Base-by-base conservation (phyloP, 352 stramenopile species). In the Blastocystis sp. region DNA sequence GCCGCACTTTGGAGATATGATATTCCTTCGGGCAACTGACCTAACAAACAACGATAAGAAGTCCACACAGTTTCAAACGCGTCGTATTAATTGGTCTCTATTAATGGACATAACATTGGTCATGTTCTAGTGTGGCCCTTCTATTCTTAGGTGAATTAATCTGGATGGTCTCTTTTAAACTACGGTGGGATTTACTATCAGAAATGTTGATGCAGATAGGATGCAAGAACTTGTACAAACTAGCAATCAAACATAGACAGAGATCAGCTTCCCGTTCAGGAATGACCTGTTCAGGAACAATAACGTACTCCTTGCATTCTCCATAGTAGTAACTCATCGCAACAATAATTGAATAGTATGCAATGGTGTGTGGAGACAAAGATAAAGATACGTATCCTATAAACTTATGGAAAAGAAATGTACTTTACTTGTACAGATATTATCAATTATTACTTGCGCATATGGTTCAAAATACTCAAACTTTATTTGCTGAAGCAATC, bases 391-490 rank as follows among this genome's bases (percentile, higher is more conserved):
- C 24, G 22, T 48, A 76, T 76, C 42, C 64, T 76, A 76, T 19
- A 13, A 24, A 19, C 11, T 22, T 5, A 76, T 22, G 53, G 1
- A 6, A 48, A 76, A 22, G 6, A 22, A 48, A n/a, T 44, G 56
- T 17, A 53, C 64, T 40, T 22, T 48, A 73, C 60, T 1, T 13
- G 30, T 76, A 44, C 64, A 76, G 7, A 76, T 6, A n/a, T 54
- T 48, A 48, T 76, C 64, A 51, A 76, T 76, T 22, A 76, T 27
- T n/a, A 48, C 5, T 27, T 54, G n/a, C 11, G 24, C 64, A 53
- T 54, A 76, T n/a, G 64, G 33, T 44, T 33, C 27, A 51, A 76
- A 76, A 22, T 9, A 76, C 7, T 76, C 64, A 76, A 76, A 76
- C 13, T 76, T 37, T 27, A 76, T 48, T 6, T 37, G 42, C 9